These are phyloP conservation scores for Candida methanosorbosa DNA, from an alignment of 805 yeast genomes.

Conservation along the genomic window DNA sequence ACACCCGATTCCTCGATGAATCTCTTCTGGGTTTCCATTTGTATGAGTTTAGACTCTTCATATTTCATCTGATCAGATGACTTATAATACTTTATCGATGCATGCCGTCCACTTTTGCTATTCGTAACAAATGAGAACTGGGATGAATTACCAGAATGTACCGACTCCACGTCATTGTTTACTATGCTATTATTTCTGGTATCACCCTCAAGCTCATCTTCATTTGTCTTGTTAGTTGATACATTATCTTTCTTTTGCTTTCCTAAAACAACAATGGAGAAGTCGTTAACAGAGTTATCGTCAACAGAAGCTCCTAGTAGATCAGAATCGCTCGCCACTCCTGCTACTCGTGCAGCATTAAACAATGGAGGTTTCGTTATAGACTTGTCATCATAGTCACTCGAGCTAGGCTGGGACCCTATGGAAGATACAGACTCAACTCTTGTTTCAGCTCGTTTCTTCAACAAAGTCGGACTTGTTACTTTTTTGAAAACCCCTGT, in stretches of 20 bases:
- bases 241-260: too few species aligned
- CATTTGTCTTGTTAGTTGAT: too few species aligned
- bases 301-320: too few species aligned
- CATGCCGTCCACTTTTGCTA: constrained; percentile 21
- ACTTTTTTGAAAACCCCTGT: not conserved
- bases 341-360: too few species aligned
- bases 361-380: too few species aligned
- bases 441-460: too few species aligned
- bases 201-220: too few species aligned
- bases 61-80: constrained; percentile 20
- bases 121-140: constrained; percentile 26
- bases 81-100: constrained; percentile 29
- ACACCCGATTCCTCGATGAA: constrained; percentile 18
- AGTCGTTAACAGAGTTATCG: constrained; percentile 13
- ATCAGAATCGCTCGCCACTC: too few species aligned
- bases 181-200: not conserved
- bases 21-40: constrained; percentile 11
- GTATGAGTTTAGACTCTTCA: constrained; percentile 13
- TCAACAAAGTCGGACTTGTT: too few species aligned
- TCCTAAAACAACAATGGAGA: constrained; percentile 15
- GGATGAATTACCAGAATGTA: constrained; percentile 16
- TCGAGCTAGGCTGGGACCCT: too few species aligned
- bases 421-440: too few species aligned
- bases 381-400: too few species aligned
- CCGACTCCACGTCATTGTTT: not conserved